Percentiles rank a stretch among this genome's conserved stretches.
These are phyloP conservation scores for Sporothrix euskadiensis DNA, from an alignment of 2,329 filamentous ascomycete species.

Conservation along the genomic window DNA sequence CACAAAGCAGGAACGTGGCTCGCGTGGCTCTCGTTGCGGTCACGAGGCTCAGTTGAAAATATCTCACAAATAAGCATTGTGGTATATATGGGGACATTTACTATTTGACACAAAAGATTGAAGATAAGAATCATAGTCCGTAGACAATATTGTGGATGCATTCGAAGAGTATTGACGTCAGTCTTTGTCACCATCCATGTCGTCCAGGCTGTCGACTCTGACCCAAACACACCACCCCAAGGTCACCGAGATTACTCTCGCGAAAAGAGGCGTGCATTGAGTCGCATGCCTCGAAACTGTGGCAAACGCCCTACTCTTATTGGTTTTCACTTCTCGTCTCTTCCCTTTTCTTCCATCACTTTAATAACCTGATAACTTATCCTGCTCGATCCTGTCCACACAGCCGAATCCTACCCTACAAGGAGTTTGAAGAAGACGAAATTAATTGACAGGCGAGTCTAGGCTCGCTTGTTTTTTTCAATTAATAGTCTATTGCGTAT, in stretches of 20 bases:
- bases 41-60: neutral
- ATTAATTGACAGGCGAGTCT: neutral
- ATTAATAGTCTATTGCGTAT: neutral
- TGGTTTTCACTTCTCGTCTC: neutral
- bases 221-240: neutral
- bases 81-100: neutral
- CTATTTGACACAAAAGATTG: neutral
- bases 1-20: neutral
- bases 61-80: neutral
- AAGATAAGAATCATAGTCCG: neutral
- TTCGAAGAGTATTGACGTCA: neutral
- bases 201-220: neutral
- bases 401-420: constrained; percentile 1
- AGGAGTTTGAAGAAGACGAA: neutral
- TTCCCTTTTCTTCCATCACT: neutral
- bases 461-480: neutral
- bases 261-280: neutral
- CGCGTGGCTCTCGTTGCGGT: neutral
- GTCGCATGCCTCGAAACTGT: neutral
- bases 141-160: neutral
- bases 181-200: neutral
- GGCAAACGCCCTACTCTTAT: neutral
- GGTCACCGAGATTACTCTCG: neutral
- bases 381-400: neutral
- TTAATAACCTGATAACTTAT: neutral